Conservation (phyloP, 140 eudicot genomes). For the Flaveria floridana region DNA sequence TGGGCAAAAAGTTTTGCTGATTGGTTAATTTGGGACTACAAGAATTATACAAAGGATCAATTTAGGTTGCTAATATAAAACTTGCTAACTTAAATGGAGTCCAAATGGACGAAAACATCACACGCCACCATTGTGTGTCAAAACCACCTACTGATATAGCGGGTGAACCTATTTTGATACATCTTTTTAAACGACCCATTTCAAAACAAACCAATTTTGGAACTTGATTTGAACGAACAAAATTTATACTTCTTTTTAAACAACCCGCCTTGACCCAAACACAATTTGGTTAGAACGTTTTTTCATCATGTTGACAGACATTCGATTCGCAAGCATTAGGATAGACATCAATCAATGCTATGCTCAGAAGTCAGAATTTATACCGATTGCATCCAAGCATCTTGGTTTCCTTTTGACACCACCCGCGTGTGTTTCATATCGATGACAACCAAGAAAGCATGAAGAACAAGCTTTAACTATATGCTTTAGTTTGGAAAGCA, state of each 20-base stretch:
- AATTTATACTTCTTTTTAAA: no score
- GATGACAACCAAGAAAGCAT: slow-evolving; percentile 15
- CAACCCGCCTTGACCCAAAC: no score
- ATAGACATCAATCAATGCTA: slow-evolving; percentile 3
- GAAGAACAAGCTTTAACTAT: neutral
- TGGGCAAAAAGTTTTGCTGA: no score
- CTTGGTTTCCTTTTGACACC: neutral
- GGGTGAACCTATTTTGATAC: neutral
- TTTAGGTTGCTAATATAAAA: neutral
- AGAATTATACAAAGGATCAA: neutral
- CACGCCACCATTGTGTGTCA: neutral
- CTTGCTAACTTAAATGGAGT: neutral
- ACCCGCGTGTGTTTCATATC: neutral
- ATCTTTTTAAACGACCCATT: neutral
- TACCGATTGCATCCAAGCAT: slow-evolving; percentile 14
- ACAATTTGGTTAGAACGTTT: neutral
- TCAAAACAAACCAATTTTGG: neutral
- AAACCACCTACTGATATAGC: neutral
- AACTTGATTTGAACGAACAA: no score
- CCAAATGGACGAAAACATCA: neutral
- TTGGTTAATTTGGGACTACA: no score
- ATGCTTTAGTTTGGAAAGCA: slow-evolving; percentile 21
- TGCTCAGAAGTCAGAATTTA: slow-evolving; percentile 13
- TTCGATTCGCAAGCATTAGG: slow-evolving; percentile 16
- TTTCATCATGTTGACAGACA: neutral